Percentiles rank a stretch among this genome's conserved stretches.
phyloP scores from a whole-genome alignment of 202 grass and related monocot genomes.

The Carex arenaria region DNA sequence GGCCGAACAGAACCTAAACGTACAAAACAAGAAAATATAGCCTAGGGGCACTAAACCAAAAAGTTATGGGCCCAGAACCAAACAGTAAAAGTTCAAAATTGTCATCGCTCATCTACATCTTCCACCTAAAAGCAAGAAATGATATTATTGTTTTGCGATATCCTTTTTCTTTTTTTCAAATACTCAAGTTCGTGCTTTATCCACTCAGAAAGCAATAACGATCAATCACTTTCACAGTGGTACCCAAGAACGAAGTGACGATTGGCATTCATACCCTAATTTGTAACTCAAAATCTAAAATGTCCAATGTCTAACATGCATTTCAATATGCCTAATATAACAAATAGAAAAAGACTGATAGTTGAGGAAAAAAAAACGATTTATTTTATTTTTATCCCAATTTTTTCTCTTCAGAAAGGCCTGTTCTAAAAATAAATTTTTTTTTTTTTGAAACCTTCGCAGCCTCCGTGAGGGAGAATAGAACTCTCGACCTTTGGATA shows the following conservation, averaged over 20 bases:
- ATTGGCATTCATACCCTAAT: not conserved
- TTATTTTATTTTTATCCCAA: not conserved
- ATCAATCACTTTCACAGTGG: not conserved
- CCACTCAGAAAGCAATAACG: not conserved
- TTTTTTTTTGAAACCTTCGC: too few relatives aligned
- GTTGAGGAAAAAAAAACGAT: not conserved
- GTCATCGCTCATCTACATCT: not conserved
- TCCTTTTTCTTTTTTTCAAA: not conserved
- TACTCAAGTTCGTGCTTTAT: not conserved
- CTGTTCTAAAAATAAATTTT: not conserved
- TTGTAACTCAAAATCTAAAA: not conserved
- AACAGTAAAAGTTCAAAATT: not conserved
- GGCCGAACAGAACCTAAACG: too few relatives aligned
- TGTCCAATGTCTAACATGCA: not conserved
- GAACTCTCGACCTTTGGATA: too few relatives aligned
- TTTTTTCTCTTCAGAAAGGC: not conserved
- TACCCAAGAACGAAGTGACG: not conserved
- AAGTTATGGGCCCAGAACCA: not conserved
- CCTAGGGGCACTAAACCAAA: not conserved
- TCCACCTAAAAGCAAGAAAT: not conserved
- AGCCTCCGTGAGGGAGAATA: too few relatives aligned
- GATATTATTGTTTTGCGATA: not conserved
- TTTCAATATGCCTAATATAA: constrained; percentile 2
- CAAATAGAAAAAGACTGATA: not conserved
- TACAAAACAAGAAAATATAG: not conserved